These are phyloP conservation scores for Fusarium papillatum DNA, from an alignment of 2,329 filamentous ascomycete genomes.

Conservation along the genomic window DNA sequence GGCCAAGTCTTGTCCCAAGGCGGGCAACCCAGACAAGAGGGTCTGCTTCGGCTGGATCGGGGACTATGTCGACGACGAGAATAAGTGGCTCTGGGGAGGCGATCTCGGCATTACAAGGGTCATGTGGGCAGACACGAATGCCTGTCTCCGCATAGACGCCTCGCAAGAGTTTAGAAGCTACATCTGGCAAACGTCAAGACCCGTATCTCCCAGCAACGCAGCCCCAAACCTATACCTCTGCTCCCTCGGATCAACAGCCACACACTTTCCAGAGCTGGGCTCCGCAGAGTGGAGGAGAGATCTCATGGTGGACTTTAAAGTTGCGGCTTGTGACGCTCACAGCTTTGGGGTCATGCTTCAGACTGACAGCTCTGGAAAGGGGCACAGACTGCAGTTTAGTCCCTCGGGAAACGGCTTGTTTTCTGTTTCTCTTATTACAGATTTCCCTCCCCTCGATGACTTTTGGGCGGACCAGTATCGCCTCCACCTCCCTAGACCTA, in stretches of 20 bases:
- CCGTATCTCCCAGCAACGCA: slow-evolving; percentile 39
- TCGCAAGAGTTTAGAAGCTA: slow-evolving; percentile 39
- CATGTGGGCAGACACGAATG: slow-evolving; percentile 45
- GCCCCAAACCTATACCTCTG: slow-evolving; percentile 42
- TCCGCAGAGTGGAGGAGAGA: slow-evolving; percentile 32
- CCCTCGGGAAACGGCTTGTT: slow-evolving; percentile 39
- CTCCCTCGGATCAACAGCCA: slow-evolving; percentile 42
- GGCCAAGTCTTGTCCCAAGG: slow-evolving; percentile 51
- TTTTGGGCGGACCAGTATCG: slow-evolving; percentile 55
- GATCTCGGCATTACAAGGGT: slow-evolving; percentile 49
- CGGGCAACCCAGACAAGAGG: slow-evolving; percentile 44
- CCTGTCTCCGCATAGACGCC: slow-evolving; percentile 42
- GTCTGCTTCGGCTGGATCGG: slow-evolving; percentile 52
- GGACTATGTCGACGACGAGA: slow-evolving; percentile 48
- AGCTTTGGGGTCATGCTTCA: slow-evolving; percentile 47
- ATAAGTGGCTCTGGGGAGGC: slow-evolving; percentile 55
- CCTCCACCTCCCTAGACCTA: slow-evolving; percentile 45
- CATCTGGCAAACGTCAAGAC: slow-evolving; percentile 27
- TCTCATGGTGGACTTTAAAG: slow-evolving; percentile 42
- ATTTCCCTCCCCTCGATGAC: slow-evolving; percentile 51
- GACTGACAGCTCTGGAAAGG: slow-evolving; percentile 43
- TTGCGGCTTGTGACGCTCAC: slow-evolving; percentile 43
- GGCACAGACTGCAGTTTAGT: slow-evolving; percentile 42
- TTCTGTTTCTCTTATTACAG: slow-evolving; percentile 45
- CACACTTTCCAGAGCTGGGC: slow-evolving; percentile 40